Evolutionary conservation across 257 asterid genomes (phyloP).

Genomic region (Solanum pennellii): DNA sequence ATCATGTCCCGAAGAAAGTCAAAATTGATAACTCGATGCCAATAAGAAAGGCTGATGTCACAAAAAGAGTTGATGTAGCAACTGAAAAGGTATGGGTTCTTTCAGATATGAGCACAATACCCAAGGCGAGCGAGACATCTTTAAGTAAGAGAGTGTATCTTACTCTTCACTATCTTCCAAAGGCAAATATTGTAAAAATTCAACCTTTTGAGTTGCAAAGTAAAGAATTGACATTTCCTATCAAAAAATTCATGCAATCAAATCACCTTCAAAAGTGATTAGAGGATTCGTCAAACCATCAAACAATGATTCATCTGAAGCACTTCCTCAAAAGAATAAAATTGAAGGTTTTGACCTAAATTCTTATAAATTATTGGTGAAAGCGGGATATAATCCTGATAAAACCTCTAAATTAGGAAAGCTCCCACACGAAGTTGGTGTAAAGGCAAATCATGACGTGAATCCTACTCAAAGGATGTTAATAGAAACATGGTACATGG

Average conservation of each 20-base stretch:
- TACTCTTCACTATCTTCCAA: neutral
- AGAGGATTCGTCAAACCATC: neutral
- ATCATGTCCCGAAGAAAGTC: neutral
- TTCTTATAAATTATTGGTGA: neutral
- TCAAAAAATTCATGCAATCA: neutral
- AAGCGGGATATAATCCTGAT: too few relatives aligned
- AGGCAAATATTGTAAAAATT: neutral
- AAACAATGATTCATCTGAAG: neutral
- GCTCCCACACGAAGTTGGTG: neutral
- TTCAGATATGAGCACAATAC: neutral
- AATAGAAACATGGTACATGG: neutral
- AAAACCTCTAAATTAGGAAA: too few relatives aligned
- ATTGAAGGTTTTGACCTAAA: too few relatives aligned
- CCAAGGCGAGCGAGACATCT: neutral
- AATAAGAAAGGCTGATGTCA: rapidly evolving
- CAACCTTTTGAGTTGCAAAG: neutral
- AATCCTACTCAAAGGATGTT: neutral
- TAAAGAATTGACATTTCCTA: neutral
- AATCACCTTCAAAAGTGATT: neutral
- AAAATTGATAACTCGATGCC: neutral
- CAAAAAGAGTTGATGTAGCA: rapidly evolving
- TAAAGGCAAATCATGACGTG: too few relatives aligned
- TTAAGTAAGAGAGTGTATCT: neutral
- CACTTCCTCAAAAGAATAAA: too few relatives aligned
- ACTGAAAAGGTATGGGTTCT: neutral